Base-by-base conservation (phyloP, 108 stramenopile species). In the Thalassiosira profunda region DNA sequence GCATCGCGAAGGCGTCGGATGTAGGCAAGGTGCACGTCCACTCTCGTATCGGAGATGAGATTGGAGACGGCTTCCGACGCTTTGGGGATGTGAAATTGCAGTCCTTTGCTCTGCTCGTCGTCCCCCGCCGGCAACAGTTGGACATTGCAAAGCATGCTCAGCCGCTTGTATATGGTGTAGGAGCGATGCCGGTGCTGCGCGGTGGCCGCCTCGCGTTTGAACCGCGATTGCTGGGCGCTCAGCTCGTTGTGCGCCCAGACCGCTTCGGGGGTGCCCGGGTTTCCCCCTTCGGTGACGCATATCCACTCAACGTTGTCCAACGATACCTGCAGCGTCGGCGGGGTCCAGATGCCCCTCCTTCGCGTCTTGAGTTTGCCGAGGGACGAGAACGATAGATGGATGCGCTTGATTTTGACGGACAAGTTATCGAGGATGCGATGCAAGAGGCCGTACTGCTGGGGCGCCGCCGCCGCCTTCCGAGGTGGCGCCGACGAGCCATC, bases 401-500 rank as follows among this genome's bases (percentile, higher is more conserved):
- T 52, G 10, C 72, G 72, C 21, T 80, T 70, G 25, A 93, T 73
- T 43, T 88, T 81, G 23, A 93, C 56, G 4, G 63, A 72, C 35
- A 93, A 43, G 59, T 93, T 93, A 64, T 93, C 92, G 11, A 79
- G 49, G 18, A 93, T 90, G 24, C 92, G 85, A 73, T 93, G 88
- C 9, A 80, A 70, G 24, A 90, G 49, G 5, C 82, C 86, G 35
- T 92, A 89, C 17, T 56, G 61, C 62, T 63, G 70, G 9, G 8
- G 21, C 63, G 28, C 12, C 14, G 38, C 14, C 10, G 38, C 38
- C 38, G 38, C 38, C 38, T 10, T 40, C 11, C 30, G 49, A n/a
- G 51, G 23, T 5, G 26, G 26, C 2, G 51, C 30, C 11, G 29
- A n/a, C 2, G 51, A 15, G n/a, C 48, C 21, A 51, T 41, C 18